These are phyloP conservation scores for Hemisphaericaspora xylofermentans DNA, from an alignment of 1,139 yeast genomes.

Conservation along the genomic window DNA sequence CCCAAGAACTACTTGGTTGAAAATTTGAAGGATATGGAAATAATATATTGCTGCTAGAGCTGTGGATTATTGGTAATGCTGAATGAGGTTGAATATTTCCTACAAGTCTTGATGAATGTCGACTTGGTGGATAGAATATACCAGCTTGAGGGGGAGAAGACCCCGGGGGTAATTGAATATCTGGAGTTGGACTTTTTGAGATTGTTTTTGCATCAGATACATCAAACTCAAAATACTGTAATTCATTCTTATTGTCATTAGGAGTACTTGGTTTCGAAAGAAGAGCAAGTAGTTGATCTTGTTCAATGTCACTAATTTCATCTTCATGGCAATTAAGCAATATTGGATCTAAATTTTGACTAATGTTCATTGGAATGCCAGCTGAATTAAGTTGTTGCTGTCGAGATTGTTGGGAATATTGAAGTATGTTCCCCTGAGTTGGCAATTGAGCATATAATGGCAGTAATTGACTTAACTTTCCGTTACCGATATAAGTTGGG, in stretches of 20 bases:
- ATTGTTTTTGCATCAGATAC: constrained; percentile 2
- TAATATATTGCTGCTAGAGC: background rate
- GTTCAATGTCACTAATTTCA: constrained; percentile 6
- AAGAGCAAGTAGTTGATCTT: constrained; percentile 2
- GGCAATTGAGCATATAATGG: background rate
- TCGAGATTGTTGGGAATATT: background rate
- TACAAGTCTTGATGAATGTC: background rate
- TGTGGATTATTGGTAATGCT: background rate
- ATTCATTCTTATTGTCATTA: background rate
- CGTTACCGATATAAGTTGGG: background rate
- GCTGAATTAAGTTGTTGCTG: background rate
- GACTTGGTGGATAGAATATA: background rate
- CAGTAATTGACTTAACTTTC: background rate
- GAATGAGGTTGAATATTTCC: background rate
- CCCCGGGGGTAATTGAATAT: background rate
- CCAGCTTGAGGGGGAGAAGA: background rate
- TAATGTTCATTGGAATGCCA: background rate
- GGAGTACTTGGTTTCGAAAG: constrained; percentile 2
- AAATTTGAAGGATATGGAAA: background rate
- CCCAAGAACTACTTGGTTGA: background rate
- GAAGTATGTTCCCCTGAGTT: background rate
- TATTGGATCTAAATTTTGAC: constrained; percentile 3
- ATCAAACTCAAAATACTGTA: background rate
- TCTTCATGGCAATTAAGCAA: constrained; percentile 3
- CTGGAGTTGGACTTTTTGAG: constrained; percentile 3